phyloP scores from a whole-genome alignment of 1,139 yeast genomes.

The Pichia sp. region DNA sequence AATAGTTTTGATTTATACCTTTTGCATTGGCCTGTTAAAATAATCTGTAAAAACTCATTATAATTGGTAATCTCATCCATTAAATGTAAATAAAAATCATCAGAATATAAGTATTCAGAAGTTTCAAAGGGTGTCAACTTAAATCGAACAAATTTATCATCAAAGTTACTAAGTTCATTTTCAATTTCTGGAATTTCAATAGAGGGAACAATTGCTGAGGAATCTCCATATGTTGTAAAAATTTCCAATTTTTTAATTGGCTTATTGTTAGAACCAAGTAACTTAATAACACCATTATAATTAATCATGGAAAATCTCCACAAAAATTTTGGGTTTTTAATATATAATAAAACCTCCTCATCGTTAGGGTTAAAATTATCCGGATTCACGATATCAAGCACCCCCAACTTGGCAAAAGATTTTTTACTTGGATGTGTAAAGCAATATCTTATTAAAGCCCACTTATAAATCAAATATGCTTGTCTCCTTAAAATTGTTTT shows the following conservation, averaged over 20 bases:
- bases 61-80: neutral
- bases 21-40: constrained; percentile 1
- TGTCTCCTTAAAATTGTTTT: neutral
- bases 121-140: neutral
- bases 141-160: neutral
- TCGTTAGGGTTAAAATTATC: neutral
- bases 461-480: neutral
- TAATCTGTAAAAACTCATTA: constrained; percentile 1
- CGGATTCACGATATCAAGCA: neutral
- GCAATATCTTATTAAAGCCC: neutral
- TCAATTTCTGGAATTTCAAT: neutral
- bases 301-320: constrained; percentile 6
- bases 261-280: neutral
- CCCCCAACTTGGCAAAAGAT: neutral
- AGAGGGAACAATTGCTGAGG: neutral
- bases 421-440: neutral
- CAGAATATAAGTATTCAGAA: constrained; percentile 2
- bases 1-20: neutral
- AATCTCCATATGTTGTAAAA: neutral
- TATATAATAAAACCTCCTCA: neutral
- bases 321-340: constrained; percentile 2
- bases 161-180: neutral
- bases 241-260: neutral
- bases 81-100: constrained; percentile 4
- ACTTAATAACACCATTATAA: neutral